Base-by-base conservation (phyloP, 225 moss, liverwort and hornwort species). In the Marchantia polymorpha region DNA sequence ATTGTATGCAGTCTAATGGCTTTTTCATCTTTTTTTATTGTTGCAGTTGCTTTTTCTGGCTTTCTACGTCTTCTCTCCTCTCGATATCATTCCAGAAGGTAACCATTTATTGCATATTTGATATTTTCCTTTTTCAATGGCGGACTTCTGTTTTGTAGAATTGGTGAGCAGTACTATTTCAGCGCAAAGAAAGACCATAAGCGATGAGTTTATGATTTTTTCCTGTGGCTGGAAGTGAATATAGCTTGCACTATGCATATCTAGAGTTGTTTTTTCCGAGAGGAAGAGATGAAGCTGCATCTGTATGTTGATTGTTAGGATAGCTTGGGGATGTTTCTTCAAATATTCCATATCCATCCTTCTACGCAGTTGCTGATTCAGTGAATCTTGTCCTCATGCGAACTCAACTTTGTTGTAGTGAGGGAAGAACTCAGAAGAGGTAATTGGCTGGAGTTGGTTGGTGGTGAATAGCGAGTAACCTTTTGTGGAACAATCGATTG, bases 21-120 rank as follows among this genome's bases (percentile, higher is more conserved):
- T 3, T 59, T 9, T 49, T 61, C 13, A 4, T 60, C n/a, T 14
- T 29, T 27, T 56, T 10, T 71, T 72, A 49, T 49, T 7, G 49
- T 49, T 46, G 77, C 94, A 94, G 94, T 84, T 96, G 83, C 83
- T 97, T 48, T 89, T 92, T 75, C 82, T 94, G 68, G 94, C 88
- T 53, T 83, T 94, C 22, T 97, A 97, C 75, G 84, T 97, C 50
- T 90, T 92, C 84, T 94, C 97, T 79, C 97, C 93, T 31, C 81
- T 94, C 11, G 97, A 94, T 83, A 81, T 97, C 76, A 89, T 97
- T 54, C 94, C 97, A 27, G 94, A 97, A 93, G 94, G 96, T 92
- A 90, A 82, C 79, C 74, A 51, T 56, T 19, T 13, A 1, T 19
- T 56, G 5, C 5, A 56, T 56, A 56, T 19, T 12, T 56, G 5